A percentile compares a stretch with the other conserved stretches of the same genome.
These are phyloP conservation scores for Colletotrichum limetticola DNA, from an alignment of 2,329 filamentous ascomycete genomes.

Conservation along the genomic window DNA sequence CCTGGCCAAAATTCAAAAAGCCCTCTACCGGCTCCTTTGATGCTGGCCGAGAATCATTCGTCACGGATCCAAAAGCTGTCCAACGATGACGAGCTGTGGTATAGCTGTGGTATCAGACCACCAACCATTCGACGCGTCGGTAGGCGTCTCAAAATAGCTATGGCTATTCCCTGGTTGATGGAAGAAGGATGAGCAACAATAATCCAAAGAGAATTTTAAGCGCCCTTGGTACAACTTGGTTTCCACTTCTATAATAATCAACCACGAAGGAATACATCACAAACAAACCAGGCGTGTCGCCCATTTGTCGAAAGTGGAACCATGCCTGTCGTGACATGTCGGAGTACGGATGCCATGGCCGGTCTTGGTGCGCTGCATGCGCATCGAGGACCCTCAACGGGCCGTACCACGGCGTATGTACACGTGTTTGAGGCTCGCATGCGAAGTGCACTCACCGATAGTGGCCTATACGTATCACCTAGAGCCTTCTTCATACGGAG, in stretches of 20 bases:
- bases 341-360: conserved; percentile 1
- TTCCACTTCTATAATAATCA: background rate
- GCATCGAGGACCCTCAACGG: conserved; percentile 10
- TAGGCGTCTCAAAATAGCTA: conserved; percentile 17
- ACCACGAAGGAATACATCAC: background rate
- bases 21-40: background rate
- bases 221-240: conserved; percentile 1
- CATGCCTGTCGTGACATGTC: background rate
- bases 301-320: conserved; percentile 1
- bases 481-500: background rate
- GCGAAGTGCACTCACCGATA: conserved; percentile 9
- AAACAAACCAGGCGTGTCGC: conserved; percentile 20
- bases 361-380: conserved; percentile 3
- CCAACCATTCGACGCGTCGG: no score
- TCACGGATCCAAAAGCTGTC: background rate
- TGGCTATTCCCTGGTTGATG: background rate
- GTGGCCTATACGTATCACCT: background rate
- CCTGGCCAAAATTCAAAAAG: background rate
- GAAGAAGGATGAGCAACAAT: background rate
- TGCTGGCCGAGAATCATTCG: background rate
- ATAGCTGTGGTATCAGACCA: background rate
- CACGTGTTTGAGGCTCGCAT: background rate
- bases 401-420: conserved; percentile 2
- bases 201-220: background rate
- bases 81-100: background rate